phyloP scores from a whole-genome alignment of 2,329 filamentous ascomycete genomes.

The Alternaria triticimaculans region DNA sequence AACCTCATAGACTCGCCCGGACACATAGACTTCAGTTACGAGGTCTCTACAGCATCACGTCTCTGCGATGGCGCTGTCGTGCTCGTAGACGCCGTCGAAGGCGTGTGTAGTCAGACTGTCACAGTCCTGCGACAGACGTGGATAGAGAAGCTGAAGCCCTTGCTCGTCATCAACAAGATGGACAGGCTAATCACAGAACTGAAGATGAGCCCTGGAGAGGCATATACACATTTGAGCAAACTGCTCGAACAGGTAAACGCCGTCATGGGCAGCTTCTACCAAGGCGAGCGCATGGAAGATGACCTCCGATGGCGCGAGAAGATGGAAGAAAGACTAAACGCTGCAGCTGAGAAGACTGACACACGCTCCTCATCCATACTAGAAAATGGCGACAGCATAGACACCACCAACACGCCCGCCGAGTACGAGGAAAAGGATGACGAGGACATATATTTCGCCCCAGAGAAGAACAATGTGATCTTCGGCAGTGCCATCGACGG shows the following conservation, averaged over 20 bases:
- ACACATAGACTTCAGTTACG: constrained; percentile 98
- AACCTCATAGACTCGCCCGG: constrained; percentile 98
- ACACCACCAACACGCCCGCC: constrained; percentile 57
- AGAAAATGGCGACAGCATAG: constrained; percentile 63
- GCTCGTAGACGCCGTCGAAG: constrained; percentile 94
- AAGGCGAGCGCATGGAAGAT: constrained; percentile 98
- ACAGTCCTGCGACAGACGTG: constrained; percentile 94
- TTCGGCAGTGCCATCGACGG: constrained; percentile 97
- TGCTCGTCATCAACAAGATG: constrained; percentile 98
- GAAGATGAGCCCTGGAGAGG: constrained; percentile 89
- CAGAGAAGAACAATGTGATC: constrained; percentile 98
- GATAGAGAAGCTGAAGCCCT: constrained; percentile 92
- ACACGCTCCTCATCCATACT: constrained; percentile 52
- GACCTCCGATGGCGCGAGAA: constrained; percentile 94
- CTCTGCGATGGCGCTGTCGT: constrained; percentile 95
- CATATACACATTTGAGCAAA: constrained; percentile 86
- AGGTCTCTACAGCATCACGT: constrained; percentile 93
- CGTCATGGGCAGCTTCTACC: constrained; percentile 95
- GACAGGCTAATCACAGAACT: constrained; percentile 92
- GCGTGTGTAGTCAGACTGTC: constrained; percentile 97
- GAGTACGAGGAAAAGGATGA: constrained; percentile 91
- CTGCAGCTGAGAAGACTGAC: constrained; percentile 69
- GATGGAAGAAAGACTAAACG: constrained; percentile 84
- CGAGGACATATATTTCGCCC: constrained; percentile 96
- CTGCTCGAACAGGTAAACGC: constrained; percentile 96